Evolutionary conservation across 2,329 filamentous ascomycete species (phyloP), one percentile per base, ranked within the genome.

Genomic region (Phialophora tarda): DNA sequence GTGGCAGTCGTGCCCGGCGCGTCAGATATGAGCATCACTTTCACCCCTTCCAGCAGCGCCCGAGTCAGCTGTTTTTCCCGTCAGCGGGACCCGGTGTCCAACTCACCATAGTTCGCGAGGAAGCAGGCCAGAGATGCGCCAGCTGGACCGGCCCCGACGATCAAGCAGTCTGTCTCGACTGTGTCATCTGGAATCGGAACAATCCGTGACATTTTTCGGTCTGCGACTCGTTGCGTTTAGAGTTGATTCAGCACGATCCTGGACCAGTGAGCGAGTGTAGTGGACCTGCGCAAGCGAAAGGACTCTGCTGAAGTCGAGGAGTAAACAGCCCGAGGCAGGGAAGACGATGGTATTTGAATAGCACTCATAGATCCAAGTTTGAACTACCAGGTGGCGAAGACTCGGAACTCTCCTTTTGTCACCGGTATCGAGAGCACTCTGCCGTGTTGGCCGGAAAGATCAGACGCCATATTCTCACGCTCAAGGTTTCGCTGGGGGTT

Each of bases 81-180:
- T 14, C 8, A 54, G 50, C 14, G 5, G 38, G 14, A 17, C 32
- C 12, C 66, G 65, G 5, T 14, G 26, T 6, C 24, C 21, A 48
- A 23, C 23, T 34, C 73, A 82, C 83, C 82, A 77, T 85, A 76
- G 6, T 78, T 77, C 2, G 78, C 76, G 1, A 86, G 78, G 63
- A 87, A 87, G 67, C 82, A 85, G 3, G 84, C 84, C 34, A 87
- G 74, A 0, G 82, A 77, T 4, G 82, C 84, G 1, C 85, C 85
- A 0, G 85, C 83, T 5, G 85, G 85, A 0, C 85, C 85, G 28
- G 82, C 77, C 14, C 84, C 81, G 23, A 85, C 74, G 60, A 85
- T 82, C 48, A 86, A 74, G 50, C 83, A 77, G 62, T 85, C 82
- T 0, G 80, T 82, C 58, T 80, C 73, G 44, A 81, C 56, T 14